A percentile compares a stretch with the other conserved stretches of the same genome.
Evolutionary conservation across 169 alveolate species (phyloP).

Genomic region (Plasmodium fragile): DNA sequence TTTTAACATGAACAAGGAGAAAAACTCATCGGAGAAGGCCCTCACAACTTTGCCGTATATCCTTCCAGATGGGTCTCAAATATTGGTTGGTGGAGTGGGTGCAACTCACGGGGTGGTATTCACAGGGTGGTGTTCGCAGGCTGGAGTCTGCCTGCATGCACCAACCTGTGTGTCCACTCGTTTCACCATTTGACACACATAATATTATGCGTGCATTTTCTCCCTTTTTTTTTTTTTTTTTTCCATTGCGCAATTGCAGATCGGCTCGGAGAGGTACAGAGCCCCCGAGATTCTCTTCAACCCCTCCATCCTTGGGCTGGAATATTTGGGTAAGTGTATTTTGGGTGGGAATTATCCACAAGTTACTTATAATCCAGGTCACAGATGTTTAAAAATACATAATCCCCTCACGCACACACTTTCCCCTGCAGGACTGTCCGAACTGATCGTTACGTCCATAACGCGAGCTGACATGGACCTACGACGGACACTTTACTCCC

Average conservation of each 20-base stretch:
- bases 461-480: constrained; percentile 87
- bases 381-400: neutral
- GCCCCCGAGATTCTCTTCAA: constrained; percentile 81
- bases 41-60: constrained; percentile 64
- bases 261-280: constrained; percentile 80
- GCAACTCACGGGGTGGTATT: neutral
- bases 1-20: constrained; percentile 62
- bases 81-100: constrained; percentile 33
- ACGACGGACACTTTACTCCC: constrained; percentile 84
- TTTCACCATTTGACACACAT: neutral
- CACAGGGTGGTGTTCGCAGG: neutral
- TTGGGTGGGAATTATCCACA: neutral
- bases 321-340: constrained; percentile 59
- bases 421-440: constrained; percentile 76
- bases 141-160: neutral
- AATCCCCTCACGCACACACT: neutral
- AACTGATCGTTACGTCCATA: constrained; percentile 79
- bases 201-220: neutral
- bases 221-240: constrained; percentile 1
- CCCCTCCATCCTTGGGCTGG: constrained; percentile 74
- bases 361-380: neutral
- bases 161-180: neutral
- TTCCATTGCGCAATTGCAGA: neutral
- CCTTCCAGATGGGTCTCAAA: constrained; percentile 80
- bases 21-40: constrained; percentile 68